Evolutionary conservation across 805 yeast species (phyloP).

Genomic region (Nakazawaea peltata): DNA sequence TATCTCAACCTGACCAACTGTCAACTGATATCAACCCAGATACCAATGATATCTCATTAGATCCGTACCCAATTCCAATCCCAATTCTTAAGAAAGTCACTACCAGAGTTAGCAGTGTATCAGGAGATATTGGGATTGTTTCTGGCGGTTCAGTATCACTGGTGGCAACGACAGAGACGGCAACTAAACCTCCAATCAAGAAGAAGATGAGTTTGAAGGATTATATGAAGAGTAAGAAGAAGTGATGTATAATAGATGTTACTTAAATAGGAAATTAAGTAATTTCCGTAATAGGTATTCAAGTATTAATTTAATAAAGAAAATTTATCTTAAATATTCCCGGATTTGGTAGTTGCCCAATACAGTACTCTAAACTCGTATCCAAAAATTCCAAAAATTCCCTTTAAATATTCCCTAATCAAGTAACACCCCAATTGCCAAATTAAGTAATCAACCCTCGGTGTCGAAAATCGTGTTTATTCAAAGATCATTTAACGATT

Average conservation of each 20-base stretch:
- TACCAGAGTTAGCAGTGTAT: slow-evolving; percentile 12
- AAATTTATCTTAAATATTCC: too few relatives aligned
- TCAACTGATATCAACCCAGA: not conserved
- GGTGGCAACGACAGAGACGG: not conserved
- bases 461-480: too few relatives aligned
- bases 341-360: too few relatives aligned
- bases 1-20: not conserved
- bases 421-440: too few relatives aligned
- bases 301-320: too few relatives aligned
- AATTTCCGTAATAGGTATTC: too few relatives aligned
- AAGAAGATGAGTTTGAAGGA: slow-evolving; percentile 72
- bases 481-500: too few relatives aligned
- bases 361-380: too few relatives aligned
- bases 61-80: slow-evolving; percentile 3
- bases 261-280: not conserved
- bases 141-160: slow-evolving; percentile 14
- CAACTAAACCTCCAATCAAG: slow-evolving; percentile 11
- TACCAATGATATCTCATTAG: not conserved
- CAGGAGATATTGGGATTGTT: slow-evolving; percentile 7
- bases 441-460: too few relatives aligned
- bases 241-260: not conserved
- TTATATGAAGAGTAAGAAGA: slow-evolving; percentile 48
- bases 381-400: too few relatives aligned
- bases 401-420: too few relatives aligned
- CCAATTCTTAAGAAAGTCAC: slow-evolving; percentile 7